Base-by-base conservation (phyloP, 148 eudicot genomes). In the Rhododendron mucronatum region DNA sequence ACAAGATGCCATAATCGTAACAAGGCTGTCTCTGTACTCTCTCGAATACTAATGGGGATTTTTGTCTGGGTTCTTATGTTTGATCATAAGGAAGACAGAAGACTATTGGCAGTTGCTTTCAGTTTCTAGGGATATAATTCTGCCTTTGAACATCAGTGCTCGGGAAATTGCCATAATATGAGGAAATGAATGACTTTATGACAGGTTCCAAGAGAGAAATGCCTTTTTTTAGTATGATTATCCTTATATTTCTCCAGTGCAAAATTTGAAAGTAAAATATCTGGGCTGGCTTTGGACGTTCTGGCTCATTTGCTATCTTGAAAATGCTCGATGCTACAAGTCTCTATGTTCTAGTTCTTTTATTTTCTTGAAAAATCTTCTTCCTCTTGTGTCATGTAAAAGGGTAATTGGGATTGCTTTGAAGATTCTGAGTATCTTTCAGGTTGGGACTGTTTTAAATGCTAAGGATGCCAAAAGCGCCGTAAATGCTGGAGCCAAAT, bases 371-470 rank as follows among this genome's bases (percentile, higher is more conserved):
- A 18, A 21, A n/a, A 13, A 3, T 39, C 18, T 55, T 33, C 4
- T 14, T 35, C 53, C 16, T 37, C 47, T 9, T 39, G 20, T 23
- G 10, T 84, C 39, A 37, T 85, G 57, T 63, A 21, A n/a, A 37
- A 55, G 18, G 28, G 28, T 63, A 81, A 41, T 63, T 86, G 53
- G 37, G 41, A 73, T 81, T 50, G 61, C 48, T 23, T 80, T 53
- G 85, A 85, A 44, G 67, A 47, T 85, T 39, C 57, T 10, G 16
- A 12, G 84, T 7, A 20, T 86, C 18, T 85, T 90, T 85, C 89
- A 95, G 98, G 98, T 93, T 50, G 99, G 99, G 74, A 96, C 98
- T 35, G 91, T 96, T 86, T 88, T 96, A 85, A 88, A 89, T 83
- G 79, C 86, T 16, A 80, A 88, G 90, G 98, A 94, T 89, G 99